Conservation (phyloP, 768 basidiomycete species). For the Galerina sulciceps region DNA sequence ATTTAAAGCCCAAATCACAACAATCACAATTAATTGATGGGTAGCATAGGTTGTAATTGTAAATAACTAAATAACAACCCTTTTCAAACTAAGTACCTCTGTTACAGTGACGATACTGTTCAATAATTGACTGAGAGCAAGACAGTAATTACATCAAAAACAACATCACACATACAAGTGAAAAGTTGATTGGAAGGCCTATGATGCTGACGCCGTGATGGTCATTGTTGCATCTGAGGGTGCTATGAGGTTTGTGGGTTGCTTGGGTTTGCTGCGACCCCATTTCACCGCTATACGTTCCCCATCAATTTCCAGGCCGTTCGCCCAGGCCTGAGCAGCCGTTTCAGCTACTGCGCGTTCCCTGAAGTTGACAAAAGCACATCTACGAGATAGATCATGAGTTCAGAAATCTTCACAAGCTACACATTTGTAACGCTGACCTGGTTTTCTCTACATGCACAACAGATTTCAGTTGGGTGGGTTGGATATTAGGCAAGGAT, state of each 20-base stretch:
- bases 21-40: too few relatives aligned
- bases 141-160: slow-evolving; percentile 2
- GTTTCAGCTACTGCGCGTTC: slow-evolving; percentile 82
- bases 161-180: slow-evolving; percentile 1
- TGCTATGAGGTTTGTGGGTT: slow-evolving; percentile 24
- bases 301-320: slow-evolving; percentile 85
- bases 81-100: too few relatives aligned
- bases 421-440: slow-evolving; percentile 36
- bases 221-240: slow-evolving; percentile 21
- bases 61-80: too few relatives aligned
- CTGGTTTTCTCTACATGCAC: slow-evolving; percentile 85
- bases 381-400: slow-evolving; percentile 45
- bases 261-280: slow-evolving; percentile 76
- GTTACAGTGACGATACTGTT: too few relatives aligned
- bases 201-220: slow-evolving; percentile 23
- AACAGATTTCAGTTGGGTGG: slow-evolving; percentile 76
- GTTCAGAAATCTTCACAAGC: neutral
- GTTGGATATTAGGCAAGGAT: slow-evolving; percentile 66
- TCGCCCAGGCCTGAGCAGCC: slow-evolving; percentile 89
- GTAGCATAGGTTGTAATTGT: too few relatives aligned
- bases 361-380: slow-evolving; percentile 95
- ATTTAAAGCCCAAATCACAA: too few relatives aligned
- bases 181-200: neutral
- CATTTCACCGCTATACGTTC: slow-evolving; percentile 79
- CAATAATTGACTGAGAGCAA: neutral